Percentiles rank a stretch among this genome's conserved stretches.
Evolutionary conservation across 2,329 filamentous ascomycete species (phyloP).

Genomic region (Rhynchosporium graminicola): DNA sequence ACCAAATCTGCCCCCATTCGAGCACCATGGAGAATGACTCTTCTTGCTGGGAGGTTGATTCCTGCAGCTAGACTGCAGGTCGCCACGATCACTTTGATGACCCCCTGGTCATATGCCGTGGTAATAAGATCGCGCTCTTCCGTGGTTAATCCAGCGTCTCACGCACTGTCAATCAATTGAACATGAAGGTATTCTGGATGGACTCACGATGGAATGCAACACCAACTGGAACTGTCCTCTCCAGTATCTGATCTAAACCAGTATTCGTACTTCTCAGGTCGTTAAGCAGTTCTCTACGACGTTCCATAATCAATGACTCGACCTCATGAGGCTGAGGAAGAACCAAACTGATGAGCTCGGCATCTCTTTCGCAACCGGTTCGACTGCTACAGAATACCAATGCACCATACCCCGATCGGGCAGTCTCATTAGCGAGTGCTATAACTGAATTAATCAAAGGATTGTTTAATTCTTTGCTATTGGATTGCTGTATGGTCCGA

Average conservation of each 20-base stretch:
- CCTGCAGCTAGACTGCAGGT: constrained; percentile 81
- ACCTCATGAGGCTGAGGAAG: constrained; percentile 53
- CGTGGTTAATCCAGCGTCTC: constrained; percentile 65
- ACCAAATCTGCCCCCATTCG: constrained; percentile 76
- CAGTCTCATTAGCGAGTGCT: constrained; percentile 68
- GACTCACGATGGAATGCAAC: constrained; percentile 72
- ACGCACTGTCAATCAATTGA: constrained; percentile 1
- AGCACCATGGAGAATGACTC: constrained; percentile 74
- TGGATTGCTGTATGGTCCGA: constrained; percentile 56
- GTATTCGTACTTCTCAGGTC: constrained; percentile 66
- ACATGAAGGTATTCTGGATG: not conserved
- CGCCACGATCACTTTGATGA: constrained; percentile 70
- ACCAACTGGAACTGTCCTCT: constrained; percentile 63
- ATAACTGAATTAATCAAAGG: constrained; percentile 70
- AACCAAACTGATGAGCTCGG: constrained; percentile 66
- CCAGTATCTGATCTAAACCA: constrained; percentile 65
- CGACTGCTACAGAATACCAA: constrained; percentile 75
- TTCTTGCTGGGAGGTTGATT: constrained; percentile 73
- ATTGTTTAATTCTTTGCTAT: constrained; percentile 62
- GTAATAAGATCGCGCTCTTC: constrained; percentile 75
- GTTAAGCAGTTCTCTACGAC: constrained; percentile 62
- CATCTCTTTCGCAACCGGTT: constrained; percentile 65
- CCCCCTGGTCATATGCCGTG: constrained; percentile 67
- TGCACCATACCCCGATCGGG: constrained; percentile 66
- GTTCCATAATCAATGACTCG: constrained; percentile 52